Base-by-base conservation (phyloP, 441 rosid genomes). In the Cnidoscolus chayamansa region DNA sequence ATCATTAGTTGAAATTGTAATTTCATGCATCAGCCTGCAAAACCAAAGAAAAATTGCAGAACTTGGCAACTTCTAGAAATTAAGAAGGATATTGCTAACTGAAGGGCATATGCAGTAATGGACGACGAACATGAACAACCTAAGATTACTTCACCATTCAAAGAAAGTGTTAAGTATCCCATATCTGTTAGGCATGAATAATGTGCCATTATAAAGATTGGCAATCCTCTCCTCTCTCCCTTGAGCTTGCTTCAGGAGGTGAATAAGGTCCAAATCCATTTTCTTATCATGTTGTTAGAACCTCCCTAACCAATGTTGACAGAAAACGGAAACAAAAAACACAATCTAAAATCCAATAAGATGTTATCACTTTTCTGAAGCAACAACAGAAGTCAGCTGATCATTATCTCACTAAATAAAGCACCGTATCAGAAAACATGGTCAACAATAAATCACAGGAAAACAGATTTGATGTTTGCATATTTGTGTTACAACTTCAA, bases 1-100 rank as follows among this genome's bases (percentile, higher is more conserved):
- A 81, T 88, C 96, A 73, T 48, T 80, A 67, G 96, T 90, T 62
- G 92, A 86, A 77, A 90, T 86, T 11, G 91, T 87, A 68, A 90
- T 86, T 84, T 90, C 96, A 79, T 88, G 90, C 89, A 81, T 81
- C 74, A 84, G 70, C 90, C 96, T 90, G 63, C 78, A 76, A 69
- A 77, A 62, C 48, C 51, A 71, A 32, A 53, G 68, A 78, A 79
- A 11, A 4, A 47, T 48, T 57, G 63, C 67, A 65, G 30, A 35
- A 37, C 65, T 37, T 10, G 64, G 35, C 75, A 51, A 40, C 67
- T 30, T 43, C 72, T 48, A 68, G 74, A 64, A 65, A 53, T 54
- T 17, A 68, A 74, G 63, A 72, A n/a, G 43, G 65, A 66, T 16
- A 70, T 60, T 16, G 17, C n/a, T 37, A 54, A 64, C 10, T 25